A percentile compares a stretch with the other conserved stretches of the same genome.
Evolutionary conservation across 768 basidiomycete species (phyloP).

Genomic region (Cystobasidium ongulense): DNA sequence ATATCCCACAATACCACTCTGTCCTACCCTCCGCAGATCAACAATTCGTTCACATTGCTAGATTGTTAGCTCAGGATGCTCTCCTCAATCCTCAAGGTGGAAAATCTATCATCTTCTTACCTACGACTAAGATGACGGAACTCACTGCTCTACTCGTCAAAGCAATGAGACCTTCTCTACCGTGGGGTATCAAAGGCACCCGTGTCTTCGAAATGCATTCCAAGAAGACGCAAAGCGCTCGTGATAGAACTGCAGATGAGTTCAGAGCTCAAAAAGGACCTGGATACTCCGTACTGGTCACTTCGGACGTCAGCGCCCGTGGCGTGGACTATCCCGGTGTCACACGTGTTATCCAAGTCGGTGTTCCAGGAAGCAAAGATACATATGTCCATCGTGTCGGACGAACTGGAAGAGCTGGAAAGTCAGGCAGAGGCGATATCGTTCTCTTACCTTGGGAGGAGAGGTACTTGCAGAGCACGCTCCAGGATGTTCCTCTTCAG

Average conservation of each 20-base stretch:
- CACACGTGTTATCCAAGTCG: constrained; percentile 71
- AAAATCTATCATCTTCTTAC: constrained; percentile 57
- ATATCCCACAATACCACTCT: constrained; percentile 75
- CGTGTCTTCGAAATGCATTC: constrained; percentile 66
- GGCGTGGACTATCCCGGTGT: constrained; percentile 65
- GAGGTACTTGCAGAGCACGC: constrained; percentile 54
- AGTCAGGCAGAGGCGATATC: constrained; percentile 54
- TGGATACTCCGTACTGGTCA: constrained; percentile 48
- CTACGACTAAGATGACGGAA: constrained; percentile 72
- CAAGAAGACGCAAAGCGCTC: constrained; percentile 52
- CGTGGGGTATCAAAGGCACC: constrained; percentile 55
- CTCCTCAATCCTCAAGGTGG: constrained; percentile 55
- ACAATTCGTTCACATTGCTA: constrained; percentile 69
- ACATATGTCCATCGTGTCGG: constrained; percentile 49
- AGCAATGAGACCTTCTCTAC: constrained; percentile 48
- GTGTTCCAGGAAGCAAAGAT: constrained; percentile 63
- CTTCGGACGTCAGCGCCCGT: constrained; percentile 50
- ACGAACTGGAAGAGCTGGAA: constrained; percentile 49
- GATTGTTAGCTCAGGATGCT: constrained; percentile 80
- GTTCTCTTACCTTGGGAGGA: constrained; percentile 54
- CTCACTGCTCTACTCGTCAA: constrained; percentile 61
- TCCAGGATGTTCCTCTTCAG: constrained; percentile 64
- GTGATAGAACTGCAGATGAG: constrained; percentile 51
- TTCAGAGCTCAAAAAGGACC: constrained; percentile 60
- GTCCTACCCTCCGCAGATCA: constrained; percentile 58